Conservation (phyloP, 441 rosid species). For the Geranium incanum region DNA sequence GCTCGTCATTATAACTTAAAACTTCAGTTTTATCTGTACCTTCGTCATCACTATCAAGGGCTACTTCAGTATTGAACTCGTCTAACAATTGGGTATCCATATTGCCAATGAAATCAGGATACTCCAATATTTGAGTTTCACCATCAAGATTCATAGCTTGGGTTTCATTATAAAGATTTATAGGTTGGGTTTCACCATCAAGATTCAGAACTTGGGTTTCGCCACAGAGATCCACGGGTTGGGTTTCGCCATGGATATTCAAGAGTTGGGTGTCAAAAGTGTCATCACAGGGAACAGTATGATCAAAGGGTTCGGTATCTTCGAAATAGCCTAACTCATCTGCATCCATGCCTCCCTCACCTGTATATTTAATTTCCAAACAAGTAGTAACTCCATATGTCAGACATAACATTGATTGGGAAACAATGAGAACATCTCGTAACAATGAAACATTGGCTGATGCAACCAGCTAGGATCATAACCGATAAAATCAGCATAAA, state of each 20-base stretch:
- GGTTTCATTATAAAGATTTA: constrained; percentile 31
- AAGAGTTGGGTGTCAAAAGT: constrained; percentile 54
- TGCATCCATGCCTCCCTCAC: constrained; percentile 21
- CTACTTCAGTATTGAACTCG: constrained; percentile 26
- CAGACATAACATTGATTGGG: neutral
- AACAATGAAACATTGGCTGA: neutral
- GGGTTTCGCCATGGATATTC: neutral
- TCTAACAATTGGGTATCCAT: constrained; percentile 39
- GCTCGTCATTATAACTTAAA: constrained; percentile 29
- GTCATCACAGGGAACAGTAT: constrained; percentile 32
- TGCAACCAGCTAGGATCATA: neutral
- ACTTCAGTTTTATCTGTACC: constrained; percentile 38
- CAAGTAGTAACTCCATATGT: neutral
- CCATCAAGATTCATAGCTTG: constrained; percentile 19
- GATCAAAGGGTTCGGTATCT: constrained; percentile 27
- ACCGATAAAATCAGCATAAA: neutral
- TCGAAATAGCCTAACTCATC: constrained; percentile 21
- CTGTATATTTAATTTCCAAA: constrained; percentile 20
- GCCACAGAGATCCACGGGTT: neutral
- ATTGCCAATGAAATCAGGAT: constrained; percentile 25
- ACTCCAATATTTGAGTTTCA: constrained; percentile 39
- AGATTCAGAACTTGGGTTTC: constrained; percentile 48
- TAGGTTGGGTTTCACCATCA: neutral
- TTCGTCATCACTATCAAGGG: constrained; percentile 35
- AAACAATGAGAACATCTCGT: neutral